Conservation (phyloP, 2,329 filamentous ascomycete species). For the Hypomyces perniciosus region DNA sequence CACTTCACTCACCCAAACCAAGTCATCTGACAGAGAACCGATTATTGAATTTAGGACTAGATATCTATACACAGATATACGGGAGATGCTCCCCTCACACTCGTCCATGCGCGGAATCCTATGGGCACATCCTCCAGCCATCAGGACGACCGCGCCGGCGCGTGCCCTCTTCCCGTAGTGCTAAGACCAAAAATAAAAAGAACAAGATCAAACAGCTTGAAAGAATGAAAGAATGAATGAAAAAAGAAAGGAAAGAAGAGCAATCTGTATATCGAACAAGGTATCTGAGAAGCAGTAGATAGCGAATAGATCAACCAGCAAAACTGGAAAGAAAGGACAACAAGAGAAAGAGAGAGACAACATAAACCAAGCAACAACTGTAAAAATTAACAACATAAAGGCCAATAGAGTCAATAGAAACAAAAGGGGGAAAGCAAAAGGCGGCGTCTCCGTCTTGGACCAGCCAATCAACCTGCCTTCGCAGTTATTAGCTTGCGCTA, state of each 20-base stretch:
- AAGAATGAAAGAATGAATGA: not conserved
- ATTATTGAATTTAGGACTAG: slow-evolving; percentile 28
- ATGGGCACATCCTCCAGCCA: not conserved
- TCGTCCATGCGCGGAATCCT: not conserved
- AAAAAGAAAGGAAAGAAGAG: slow-evolving; percentile 7
- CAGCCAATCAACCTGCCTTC: slow-evolving; percentile 41
- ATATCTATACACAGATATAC: slow-evolving; percentile 32
- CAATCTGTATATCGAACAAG: slow-evolving; percentile 53
- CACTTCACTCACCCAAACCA: not conserved
- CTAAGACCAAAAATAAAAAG: no score
- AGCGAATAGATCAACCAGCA: slow-evolving; percentile 19
- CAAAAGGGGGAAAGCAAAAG: slow-evolving; percentile 27
- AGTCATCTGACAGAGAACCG: slow-evolving; percentile 17
- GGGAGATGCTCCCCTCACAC: slow-evolving; percentile 13
- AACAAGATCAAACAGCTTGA: not conserved
- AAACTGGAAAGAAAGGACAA: slow-evolving; percentile 19
- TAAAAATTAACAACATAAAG: slow-evolving; percentile 29
- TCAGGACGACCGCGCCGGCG: not conserved
- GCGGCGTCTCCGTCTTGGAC: slow-evolving; percentile 39
- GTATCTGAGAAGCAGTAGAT: slow-evolving; percentile 42
- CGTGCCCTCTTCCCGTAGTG: not conserved
- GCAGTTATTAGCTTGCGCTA: slow-evolving; percentile 42
- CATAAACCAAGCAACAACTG: slow-evolving; percentile 21
- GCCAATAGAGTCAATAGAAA: slow-evolving; percentile 35
- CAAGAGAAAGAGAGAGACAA: slow-evolving; percentile 18